Conservation (phyloP, 805 yeast genomes). For the Candida multigemmis region DNA sequence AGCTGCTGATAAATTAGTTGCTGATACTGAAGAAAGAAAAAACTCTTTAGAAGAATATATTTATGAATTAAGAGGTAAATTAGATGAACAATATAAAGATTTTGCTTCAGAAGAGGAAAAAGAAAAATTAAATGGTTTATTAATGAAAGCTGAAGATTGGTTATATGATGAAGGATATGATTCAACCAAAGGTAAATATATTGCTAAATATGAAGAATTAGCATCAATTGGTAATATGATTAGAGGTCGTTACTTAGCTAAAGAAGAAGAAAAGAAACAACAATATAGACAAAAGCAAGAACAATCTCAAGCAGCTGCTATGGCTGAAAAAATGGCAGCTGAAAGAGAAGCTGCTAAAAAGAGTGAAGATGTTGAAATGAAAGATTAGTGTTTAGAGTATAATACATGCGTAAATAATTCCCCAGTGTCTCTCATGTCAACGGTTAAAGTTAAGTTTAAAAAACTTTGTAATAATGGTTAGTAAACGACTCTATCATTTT, state of each 20-base stretch:
- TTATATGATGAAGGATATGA: slow-evolving; percentile 96
- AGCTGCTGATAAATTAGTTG: slow-evolving; percentile 90
- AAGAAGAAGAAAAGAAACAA: slow-evolving; percentile 93
- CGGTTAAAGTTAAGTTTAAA: too few species aligned
- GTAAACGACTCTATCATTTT: too few species aligned
- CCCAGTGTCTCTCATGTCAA: too few species aligned
- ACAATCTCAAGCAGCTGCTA: slow-evolving; percentile 72
- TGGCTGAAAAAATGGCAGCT: slow-evolving; percentile 79
- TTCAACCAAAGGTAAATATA: slow-evolving; percentile 90
- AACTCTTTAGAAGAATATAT: slow-evolving; percentile 98
- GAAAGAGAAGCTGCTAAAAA: slow-evolving; percentile 39
- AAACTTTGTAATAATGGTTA: too few species aligned
- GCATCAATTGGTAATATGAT: slow-evolving; percentile 91
- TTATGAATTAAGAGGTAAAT: slow-evolving; percentile 92
- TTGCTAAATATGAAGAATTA: slow-evolving; percentile 96
- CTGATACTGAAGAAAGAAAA: slow-evolving; percentile 98
- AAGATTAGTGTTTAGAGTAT: too few species aligned
- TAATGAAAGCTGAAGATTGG: slow-evolving; percentile 94
- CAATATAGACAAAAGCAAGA: slow-evolving; percentile 80
- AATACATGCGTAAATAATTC: too few species aligned
- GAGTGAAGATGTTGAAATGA: slow-evolving; percentile 26
- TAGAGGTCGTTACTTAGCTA: slow-evolving; percentile 88
- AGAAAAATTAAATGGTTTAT: slow-evolving; percentile 60
- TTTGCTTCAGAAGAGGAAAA: slow-evolving; percentile 92
- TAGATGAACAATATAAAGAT: slow-evolving; percentile 81